Base-by-base conservation (phyloP, 495 filamentous ascomycete species). In the Penicillium flavigenum region DNA sequence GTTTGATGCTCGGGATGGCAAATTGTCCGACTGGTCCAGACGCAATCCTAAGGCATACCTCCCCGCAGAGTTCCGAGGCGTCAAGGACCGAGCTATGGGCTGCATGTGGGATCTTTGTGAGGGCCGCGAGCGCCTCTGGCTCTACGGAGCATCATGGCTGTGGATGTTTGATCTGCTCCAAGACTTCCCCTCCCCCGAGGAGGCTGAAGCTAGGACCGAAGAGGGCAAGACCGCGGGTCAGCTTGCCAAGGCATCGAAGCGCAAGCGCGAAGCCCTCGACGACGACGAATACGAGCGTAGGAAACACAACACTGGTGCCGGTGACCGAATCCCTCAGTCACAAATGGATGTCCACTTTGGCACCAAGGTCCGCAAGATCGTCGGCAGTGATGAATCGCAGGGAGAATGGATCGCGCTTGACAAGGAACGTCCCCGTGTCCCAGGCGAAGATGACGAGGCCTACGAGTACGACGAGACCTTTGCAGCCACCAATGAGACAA, bases 111-210 rank as follows among this genome's bases (percentile, higher is more conserved):
- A 96, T 66, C 72, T 88, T 2, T 75, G 72, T 24, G 64, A 71
- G 2, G 62, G 63, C 16, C 76, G 76, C 14, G 77, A 88, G 51
- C 80, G 92, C 5, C 71, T 93, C 2, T 98, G 94, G 92, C 69
- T 97, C 8, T 96, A 93, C 68, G 92, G 91, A 11, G 78, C 79
- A 8, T 83, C 82, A 0, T 97, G 91, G 83, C 67, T 99, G 51
- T 96, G 88, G 81, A 98, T 98, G 92, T 83, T 98, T 57, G 91
- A 98, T 69, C 66, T 96, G 5, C 81, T 81, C 6, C 81, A 82
- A 52, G 88, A 98, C 65, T 77, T 96, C 49, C 81, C 79, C 0
- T 64, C 74, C 2, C 58, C 65, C 5, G 70, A 71, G 7, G 68
- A 74, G 38, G 57, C 67, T 43, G 63, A 63, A 24, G 59, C 61